Conservation (phyloP, 2,329 filamentous ascomycete species). For the Macrophomina pseudophaseolina region DNA sequence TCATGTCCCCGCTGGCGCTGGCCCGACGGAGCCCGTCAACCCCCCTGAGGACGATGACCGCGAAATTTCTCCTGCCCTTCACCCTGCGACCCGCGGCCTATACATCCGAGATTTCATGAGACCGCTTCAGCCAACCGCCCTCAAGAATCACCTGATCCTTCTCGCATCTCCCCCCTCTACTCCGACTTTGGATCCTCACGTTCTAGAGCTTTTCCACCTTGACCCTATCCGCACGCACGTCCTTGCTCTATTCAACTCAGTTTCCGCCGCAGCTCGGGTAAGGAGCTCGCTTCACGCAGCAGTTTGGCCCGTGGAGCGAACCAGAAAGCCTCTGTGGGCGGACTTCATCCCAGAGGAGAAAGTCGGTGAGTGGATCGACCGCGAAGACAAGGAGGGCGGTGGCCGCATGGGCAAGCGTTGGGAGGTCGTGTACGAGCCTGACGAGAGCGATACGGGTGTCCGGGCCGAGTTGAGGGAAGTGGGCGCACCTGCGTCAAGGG, state of each 20-base stretch:
- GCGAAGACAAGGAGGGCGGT: conserved; percentile 60
- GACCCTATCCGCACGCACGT: conserved; percentile 89
- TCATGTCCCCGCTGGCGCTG: conserved; percentile 26
- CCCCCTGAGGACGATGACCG: conserved; percentile 38
- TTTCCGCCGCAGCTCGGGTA: conserved; percentile 75
- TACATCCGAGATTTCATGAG: conserved; percentile 89
- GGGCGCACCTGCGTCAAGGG: conserved; percentile 29
- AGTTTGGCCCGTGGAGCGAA: conserved; percentile 86
- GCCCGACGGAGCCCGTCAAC: conserved; percentile 16
- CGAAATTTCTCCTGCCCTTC: conserved; percentile 43
- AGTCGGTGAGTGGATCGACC: conserved; percentile 74
- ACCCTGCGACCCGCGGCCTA: conserved; percentile 63
- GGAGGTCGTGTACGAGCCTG: conserved; percentile 69
- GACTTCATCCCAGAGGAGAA: conserved; percentile 85
- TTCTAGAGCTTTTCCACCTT: conserved; percentile 74
- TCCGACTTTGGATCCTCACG: conserved; percentile 55
- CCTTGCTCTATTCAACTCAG: conserved; percentile 73
- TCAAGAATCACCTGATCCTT: conserved; percentile 71
- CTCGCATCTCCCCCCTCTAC: conserved; percentile 67
- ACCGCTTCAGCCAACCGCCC: conserved; percentile 70
- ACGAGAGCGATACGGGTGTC: conserved; percentile 39
- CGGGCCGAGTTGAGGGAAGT: conserved; percentile 63
- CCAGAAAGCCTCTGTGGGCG: conserved; percentile 81
- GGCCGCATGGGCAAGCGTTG: conserved; percentile 60
- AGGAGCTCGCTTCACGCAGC: conserved; percentile 76